These are phyloP conservation scores for Tetracentron sinense DNA, from an alignment of 164 flowering plant species.

Conservation along the genomic window DNA sequence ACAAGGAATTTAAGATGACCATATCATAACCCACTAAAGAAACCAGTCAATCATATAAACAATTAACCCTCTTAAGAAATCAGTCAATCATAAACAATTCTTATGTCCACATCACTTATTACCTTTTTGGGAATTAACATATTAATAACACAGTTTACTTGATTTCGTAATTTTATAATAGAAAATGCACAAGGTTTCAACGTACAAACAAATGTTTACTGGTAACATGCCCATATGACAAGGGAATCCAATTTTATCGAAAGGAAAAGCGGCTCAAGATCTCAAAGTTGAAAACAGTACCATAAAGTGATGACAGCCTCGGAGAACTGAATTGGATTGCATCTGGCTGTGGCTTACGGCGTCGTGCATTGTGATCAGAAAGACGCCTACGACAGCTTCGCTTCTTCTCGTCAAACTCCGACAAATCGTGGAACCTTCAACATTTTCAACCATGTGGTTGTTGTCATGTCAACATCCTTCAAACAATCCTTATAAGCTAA, in stretches of 20 bases:
- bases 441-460: conserved; percentile 7
- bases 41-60: no score
- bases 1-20: no score
- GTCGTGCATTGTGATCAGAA: conserved; percentile 85
- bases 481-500: neutral
- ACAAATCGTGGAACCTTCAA: conserved; percentile 69
- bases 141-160: no score
- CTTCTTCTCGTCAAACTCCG: conserved; percentile 81
- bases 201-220: neutral
- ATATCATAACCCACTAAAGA: no score
- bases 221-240: neutral
- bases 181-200: no score
- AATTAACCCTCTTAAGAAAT: no score
- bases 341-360: conserved; percentile 72
- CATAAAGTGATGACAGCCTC: conserved; percentile 45
- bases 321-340: conserved; percentile 43
- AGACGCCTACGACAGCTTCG: conserved; percentile 82
- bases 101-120: no score
- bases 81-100: no score
- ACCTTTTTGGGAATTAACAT: no score
- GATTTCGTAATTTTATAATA: no score
- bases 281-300: conserved; percentile 26
- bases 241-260: neutral
- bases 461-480: conserved; percentile 3
- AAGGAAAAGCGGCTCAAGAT: neutral